Conservation (phyloP, 352 stramenopile genomes). For the Phytophthora melonis region DNA sequence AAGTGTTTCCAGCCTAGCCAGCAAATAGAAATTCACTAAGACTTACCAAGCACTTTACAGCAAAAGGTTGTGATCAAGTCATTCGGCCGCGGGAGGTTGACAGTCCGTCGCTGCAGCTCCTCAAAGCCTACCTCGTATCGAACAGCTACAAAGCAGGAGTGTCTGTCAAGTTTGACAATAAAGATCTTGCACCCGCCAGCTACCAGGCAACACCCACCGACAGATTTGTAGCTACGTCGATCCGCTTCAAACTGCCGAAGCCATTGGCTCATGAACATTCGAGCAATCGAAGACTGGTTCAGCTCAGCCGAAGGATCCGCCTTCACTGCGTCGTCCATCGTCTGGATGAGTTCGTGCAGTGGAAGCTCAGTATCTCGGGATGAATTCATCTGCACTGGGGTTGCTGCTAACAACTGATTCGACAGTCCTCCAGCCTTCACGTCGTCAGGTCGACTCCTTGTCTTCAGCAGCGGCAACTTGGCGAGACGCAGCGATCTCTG, state of each 20-base stretch:
- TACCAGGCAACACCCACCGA: constrained; percentile 42
- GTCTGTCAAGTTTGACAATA: background rate
- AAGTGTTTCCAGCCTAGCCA: too few species aligned
- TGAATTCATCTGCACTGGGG: background rate
- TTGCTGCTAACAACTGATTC: constrained; percentile 13
- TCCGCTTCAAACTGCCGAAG: constrained; percentile 64
- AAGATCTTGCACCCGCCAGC: background rate
- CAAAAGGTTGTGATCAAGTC: constrained; percentile 70
- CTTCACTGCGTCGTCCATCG: constrained; percentile 60
- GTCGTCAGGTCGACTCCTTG: background rate
- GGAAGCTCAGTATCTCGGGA: constrained; percentile 30
- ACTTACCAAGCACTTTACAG: constrained; percentile 57
- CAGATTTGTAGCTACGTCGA: constrained; percentile 67
- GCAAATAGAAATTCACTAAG: background rate
- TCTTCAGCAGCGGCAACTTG: constrained; percentile 26
- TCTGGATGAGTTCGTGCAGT: constrained; percentile 64
- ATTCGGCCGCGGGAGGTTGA: constrained; percentile 63
- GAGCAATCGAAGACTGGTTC: constrained; percentile 61
- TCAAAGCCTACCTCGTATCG: constrained; percentile 73
- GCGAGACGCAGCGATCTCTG: constrained; percentile 55
- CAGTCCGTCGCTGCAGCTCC: constrained; percentile 66
- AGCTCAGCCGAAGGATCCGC: constrained; percentile 59
- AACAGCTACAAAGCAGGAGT: constrained; percentile 42
- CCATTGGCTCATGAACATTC: constrained; percentile 74
- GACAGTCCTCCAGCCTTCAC: background rate